Conservation (phyloP, 2,329 filamentous ascomycete species). For the Venturia aucupariae region DNA sequence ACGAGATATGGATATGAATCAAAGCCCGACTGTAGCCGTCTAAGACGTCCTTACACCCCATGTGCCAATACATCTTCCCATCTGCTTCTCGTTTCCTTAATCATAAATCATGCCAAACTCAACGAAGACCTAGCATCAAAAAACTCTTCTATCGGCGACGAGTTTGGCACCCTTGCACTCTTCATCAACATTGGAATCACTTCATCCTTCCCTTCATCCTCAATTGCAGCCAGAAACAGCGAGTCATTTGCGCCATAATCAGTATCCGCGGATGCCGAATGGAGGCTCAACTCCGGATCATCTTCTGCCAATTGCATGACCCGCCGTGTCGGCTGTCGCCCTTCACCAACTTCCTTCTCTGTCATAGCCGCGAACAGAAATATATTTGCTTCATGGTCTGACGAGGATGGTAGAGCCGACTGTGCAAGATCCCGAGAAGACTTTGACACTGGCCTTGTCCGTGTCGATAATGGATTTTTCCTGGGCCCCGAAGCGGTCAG, state of each 20-base stretch:
- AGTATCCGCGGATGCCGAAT: not conserved
- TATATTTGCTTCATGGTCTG: not conserved
- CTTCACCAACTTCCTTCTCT: not conserved
- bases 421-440: not conserved
- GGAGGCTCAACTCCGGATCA: not conserved
- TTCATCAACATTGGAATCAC: not conserved
- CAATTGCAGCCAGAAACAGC: not conserved
- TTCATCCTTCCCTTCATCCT: not conserved
- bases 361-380: not conserved
- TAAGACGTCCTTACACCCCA: too few species aligned
- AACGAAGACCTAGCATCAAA: not conserved
- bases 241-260: not conserved
- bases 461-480: not conserved
- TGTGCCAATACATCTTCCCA: too few species aligned
- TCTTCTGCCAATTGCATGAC: not conserved
- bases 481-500: not conserved
- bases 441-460: not conserved
- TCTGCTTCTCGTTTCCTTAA: not conserved
- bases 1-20: too few species aligned
- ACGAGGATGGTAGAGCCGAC: not conserved
- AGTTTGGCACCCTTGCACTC: not conserved
- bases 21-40: too few species aligned
- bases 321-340: not conserved
- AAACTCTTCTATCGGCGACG: not conserved
- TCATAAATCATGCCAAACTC: not conserved